Percentiles rank a stretch among this genome's conserved stretches.
phyloP scores from a whole-genome alignment of 176 grass and related monocot genomes.

The Musa schizocarpa region DNA sequence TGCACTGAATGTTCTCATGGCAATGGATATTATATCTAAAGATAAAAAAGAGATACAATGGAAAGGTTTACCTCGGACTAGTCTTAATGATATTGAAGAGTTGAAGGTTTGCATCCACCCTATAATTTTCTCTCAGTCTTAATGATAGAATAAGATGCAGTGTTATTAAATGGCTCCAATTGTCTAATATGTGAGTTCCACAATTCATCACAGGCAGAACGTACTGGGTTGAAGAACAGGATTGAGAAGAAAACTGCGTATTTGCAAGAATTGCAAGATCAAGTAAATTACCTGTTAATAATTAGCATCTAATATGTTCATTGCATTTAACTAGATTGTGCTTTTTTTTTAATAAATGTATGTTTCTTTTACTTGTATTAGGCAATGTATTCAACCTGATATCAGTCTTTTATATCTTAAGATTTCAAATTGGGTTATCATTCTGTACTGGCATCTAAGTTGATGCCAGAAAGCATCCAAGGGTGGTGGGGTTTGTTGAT shows the following conservation, averaged over 20 bases:
- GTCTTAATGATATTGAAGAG: conserved; percentile 77
- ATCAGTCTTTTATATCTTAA: too few species aligned
- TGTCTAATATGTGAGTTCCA: conserved; percentile 12
- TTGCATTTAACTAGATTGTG: background rate
- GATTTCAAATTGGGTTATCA: too few species aligned
- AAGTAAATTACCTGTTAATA: conserved; percentile 47
- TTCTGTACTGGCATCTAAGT: too few species aligned
- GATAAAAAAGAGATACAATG: conserved; percentile 99
- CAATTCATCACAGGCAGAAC: conserved; percentile 41
- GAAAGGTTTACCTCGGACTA: conserved; percentile 88
- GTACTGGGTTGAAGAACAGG: conserved; percentile 55
- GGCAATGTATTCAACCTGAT: too few species aligned
- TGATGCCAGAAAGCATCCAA: too few species aligned
- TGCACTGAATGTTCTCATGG: conserved; percentile 94
- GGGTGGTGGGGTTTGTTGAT: too few species aligned
- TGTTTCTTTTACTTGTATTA: too few species aligned
- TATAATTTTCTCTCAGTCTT: background rate
- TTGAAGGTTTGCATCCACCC: conserved; percentile 47
- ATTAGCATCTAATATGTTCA: background rate
- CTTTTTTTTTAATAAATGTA: too few species aligned
- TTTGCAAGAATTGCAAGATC: conserved; percentile 89
- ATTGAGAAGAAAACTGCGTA: conserved; percentile 92
- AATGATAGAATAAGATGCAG: background rate
- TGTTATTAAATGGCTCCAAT: conserved; percentile 12
- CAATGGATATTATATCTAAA: conserved; percentile 98